Evolutionary conservation across 2,329 filamentous ascomycete genomes (phyloP).

Genomic region (Rhynchosporium graminicola): DNA sequence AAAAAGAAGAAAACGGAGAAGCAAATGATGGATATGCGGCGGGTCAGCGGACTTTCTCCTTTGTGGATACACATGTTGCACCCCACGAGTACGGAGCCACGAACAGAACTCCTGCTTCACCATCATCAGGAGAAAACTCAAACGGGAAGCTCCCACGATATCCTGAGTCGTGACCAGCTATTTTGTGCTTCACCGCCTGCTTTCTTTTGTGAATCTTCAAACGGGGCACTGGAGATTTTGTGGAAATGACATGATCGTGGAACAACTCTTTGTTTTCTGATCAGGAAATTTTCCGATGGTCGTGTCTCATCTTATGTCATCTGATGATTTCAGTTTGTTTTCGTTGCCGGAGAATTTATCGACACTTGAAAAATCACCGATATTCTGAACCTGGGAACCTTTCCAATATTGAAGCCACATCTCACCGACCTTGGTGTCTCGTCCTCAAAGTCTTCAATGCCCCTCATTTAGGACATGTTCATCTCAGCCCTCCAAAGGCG

Average conservation of each 20-base stretch:
- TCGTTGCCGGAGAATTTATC: constrained; percentile 7
- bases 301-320: constrained; percentile 2
- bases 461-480: background rate
- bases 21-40: constrained; percentile 7
- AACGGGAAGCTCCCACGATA: constrained; percentile 1
- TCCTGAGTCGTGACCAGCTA: too few relatives aligned
- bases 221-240: background rate
- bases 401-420: background rate
- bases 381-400: background rate
- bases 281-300: background rate
- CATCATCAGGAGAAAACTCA: background rate
- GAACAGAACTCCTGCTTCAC: constrained; percentile 2
- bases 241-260: too few relatives aligned
- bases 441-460: background rate
- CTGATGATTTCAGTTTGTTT: background rate
- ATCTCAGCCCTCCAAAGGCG: constrained; percentile 1
- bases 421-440: too few relatives aligned
- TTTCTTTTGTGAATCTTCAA: background rate
- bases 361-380: constrained; percentile 4
- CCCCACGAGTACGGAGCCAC: background rate
- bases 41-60: constrained; percentile 6
- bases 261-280: background rate
- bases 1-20: constrained; percentile 6
- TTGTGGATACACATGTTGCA: background rate
- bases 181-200: background rate